Base-by-base conservation (phyloP, 345 rosid species). In the Citrus hindsii region DNA sequence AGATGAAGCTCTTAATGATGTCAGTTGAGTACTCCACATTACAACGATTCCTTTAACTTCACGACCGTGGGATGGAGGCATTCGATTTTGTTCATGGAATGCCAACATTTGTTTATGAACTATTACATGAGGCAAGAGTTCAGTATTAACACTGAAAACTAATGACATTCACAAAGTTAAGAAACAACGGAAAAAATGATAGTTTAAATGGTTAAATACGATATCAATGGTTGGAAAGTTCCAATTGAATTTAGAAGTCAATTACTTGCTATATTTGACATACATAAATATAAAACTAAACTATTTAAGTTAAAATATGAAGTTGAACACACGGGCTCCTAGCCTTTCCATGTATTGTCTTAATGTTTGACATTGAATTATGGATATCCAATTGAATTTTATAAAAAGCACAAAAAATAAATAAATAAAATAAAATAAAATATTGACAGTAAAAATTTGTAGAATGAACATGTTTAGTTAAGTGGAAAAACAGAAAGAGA, bases 61-160 rank as follows among this genome's bases (percentile, higher is more conserved):
- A 83, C 86, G 71, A 6, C 2, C 1, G 32, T 83, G 88, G 28
- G 89, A 82, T 16, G 76, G 74, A 65, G 87, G 88, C 60, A 81
- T 75, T 63, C 84, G 62, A 78, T 84, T 88, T 75, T 85, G 89
- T 80, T 88, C 89, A 27, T 80, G 84, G 18, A 84, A 79, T 79
- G 83, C 88, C 83, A 80, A 46, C 84, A 88, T 88, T 67, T 88
- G 91, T 79, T 86, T 86, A 83, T 82, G 82, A 35, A 84, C 88
- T 81, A 86, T 87, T 80, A 87, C 71, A 83, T 35, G 32, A 67
- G 40, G 28, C 35, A 60, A 27, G 21, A 19, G 9, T 13, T 30
- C 7, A 68, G 18, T 5, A 22, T 32, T 14, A 21, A 30, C 18
- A 25, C 12, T 24, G 73, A 63, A 33, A 79, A 38, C 48, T 18